Evolutionary conservation across 345 rosid species (phyloP), one percentile per base, ranked within the genome.

Genomic region (Populus alba): DNA sequence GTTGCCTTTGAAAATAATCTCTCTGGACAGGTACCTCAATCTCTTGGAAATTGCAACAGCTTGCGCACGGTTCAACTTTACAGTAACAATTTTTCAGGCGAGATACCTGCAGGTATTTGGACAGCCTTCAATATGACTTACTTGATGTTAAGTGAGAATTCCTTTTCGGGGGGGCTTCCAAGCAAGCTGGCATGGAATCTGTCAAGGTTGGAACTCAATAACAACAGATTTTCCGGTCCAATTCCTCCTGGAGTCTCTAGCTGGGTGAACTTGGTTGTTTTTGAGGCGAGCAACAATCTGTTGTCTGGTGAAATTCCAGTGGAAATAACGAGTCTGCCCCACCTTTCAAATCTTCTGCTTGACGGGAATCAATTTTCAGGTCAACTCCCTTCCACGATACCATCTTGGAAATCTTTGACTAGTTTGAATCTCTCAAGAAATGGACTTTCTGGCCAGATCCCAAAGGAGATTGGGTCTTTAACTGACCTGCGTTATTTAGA

Each of bases 41-140:
- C 93, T 11, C 94, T 94, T 27, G 97, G 90, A 43, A 84, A 83
- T 37, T 94, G 99, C 77, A 35, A 51, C 1, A 73, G 85, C 47
- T 80, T 96, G 84, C 79, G 70, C 41, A 83, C 94, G 1, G 73
- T 94, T 86, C 92, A 90, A 85, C 90, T 96, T 70, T 85, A 86
- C 51, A 73, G 81, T 76, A 96, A 96, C 90, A 77, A 67, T 29
- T 91, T 96, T 85, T 90, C 92, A 5, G 97, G 99, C 16, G 90
- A 89, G 82, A 78, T 96, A 79, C 99, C 99, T 69, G 49, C 79
- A 0, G 86, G 90, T 17, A 72, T 96, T 57, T 96, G 99, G 99
- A 86, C 87, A 16, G 78, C 83, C 63, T 33, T 27, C 83, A 82
- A 83, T 41, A 57, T 96, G 82, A 87, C 84, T 22, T 84, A 83